phyloP scores from a whole-genome alignment of 2,329 filamentous ascomycete species.

The Penicillium hordei region DNA sequence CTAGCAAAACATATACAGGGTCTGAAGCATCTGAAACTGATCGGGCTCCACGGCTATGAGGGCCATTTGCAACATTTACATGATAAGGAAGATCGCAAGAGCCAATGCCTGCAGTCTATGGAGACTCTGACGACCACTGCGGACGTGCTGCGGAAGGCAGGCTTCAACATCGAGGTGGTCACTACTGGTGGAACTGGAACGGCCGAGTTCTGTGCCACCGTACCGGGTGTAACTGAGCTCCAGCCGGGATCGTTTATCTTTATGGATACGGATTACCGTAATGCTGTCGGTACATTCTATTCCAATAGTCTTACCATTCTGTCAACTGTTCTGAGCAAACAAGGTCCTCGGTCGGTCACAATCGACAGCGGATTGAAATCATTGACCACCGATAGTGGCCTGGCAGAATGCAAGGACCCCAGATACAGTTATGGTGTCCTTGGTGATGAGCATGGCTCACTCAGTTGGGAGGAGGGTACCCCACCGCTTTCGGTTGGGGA shows the following conservation, averaged over 20 bases:
- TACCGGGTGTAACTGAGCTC: slow-evolving; percentile 54
- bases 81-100: slow-evolving; percentile 43
- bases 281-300: slow-evolving; percentile 52
- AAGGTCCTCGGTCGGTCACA: slow-evolving; percentile 47
- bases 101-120: slow-evolving; percentile 50
- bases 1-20: slow-evolving; percentile 44
- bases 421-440: slow-evolving; percentile 48
- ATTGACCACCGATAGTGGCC: slow-evolving; percentile 53
- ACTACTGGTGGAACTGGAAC: slow-evolving; percentile 56
- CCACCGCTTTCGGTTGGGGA: slow-evolving; percentile 47
- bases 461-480: slow-evolving; percentile 48
- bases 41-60: slow-evolving; percentile 56
- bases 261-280: slow-evolving; percentile 59
- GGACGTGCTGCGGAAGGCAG: slow-evolving; percentile 42
- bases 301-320: slow-evolving; percentile 52
- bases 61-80: slow-evolving; percentile 56
- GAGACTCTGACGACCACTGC: slow-evolving; percentile 46
- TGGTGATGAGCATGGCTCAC: slow-evolving; percentile 53
- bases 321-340: slow-evolving; percentile 51
- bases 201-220: slow-evolving; percentile 53
- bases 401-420: slow-evolving; percentile 49
- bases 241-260: slow-evolving; percentile 58
- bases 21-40: slow-evolving; percentile 44
- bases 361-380: slow-evolving; percentile 54
- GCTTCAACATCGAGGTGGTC: slow-evolving; percentile 50